Conservation (phyloP, 257 asterid species). For the Prunella vulgaris region DNA sequence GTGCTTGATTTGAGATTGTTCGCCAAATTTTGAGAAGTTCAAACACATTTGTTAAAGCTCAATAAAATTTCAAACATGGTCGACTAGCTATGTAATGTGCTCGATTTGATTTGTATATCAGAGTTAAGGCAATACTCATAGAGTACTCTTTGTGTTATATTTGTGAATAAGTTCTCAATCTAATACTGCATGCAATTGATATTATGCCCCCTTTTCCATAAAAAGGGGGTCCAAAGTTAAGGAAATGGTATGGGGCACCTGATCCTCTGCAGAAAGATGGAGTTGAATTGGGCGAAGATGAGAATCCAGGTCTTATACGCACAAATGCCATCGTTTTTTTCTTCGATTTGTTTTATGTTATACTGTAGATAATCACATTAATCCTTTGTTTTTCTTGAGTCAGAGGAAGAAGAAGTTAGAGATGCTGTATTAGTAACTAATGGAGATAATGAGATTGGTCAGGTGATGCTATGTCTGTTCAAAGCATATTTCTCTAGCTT, state of each 20-base stretch:
- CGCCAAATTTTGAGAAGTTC: too few relatives aligned
- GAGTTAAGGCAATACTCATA: neutral
- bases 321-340: neutral
- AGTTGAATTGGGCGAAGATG: conserved; percentile 43
- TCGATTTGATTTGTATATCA: neutral
- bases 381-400: conserved; percentile 15
- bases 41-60: too few relatives aligned
- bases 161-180: neutral
- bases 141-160: neutral
- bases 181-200: neutral
- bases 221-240: conserved; percentile 93
- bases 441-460: conserved; percentile 95
- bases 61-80: neutral
- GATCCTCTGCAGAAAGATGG: conserved; percentile 60
- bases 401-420: conserved; percentile 69
- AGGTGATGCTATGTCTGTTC: conserved; percentile 41
- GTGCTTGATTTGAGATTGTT: too few relatives aligned
- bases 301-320: conserved; percentile 45
- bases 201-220: conserved; percentile 1
- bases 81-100: neutral
- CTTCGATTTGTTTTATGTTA: neutral
- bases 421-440: conserved; percentile 89
- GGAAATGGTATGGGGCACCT: conserved; percentile 99
- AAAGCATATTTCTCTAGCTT: neutral
- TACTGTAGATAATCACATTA: neutral